Evolutionary conservation across 2,329 filamentous ascomycete species (phyloP), one percentile per base, ranked within the genome.

Genomic region (Boeremia exigua): DNA sequence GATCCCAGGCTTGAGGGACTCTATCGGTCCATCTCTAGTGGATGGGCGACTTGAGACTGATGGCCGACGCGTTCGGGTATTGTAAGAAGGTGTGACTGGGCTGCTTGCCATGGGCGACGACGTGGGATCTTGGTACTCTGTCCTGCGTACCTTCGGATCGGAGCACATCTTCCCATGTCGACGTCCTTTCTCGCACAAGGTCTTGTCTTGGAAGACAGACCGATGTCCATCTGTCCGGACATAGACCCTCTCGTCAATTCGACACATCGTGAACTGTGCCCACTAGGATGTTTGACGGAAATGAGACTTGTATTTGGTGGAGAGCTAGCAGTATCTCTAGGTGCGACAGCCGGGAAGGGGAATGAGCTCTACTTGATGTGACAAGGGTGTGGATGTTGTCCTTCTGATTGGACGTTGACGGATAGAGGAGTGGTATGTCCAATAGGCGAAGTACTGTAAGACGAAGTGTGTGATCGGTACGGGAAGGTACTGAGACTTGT

Each of bases 191-290:
- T 69, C 63, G 47, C 72, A 75, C 7, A 57, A 14, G 33, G 59
- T 58, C n/a, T 59, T 36, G 11, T 70, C 67, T 23, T 71, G 60
- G 37, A 68, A 68, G n/a, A 38, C 63, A 17, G 61, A 58, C 15
- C 61, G 61, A 28, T 61, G 55, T 47, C 72, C 72, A 47, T 72
- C 67, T 23, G 59, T 14, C 19, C 51, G 33, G 53, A 68, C 60
- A 53, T 72, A 72, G 44, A 71, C 43, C n/a, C 62, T 65, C 49
- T 72, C 67, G 32, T 74, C 68, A 29, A 74, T 56, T 34, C 67
- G 61, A 50, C 72, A 75, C 72, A 75, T 75, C 23, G 54, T 61
- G 56, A 46, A 39, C 39, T 50, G 33, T 38, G 48, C 6, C 17
- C 7, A 15, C 11, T 12, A 6, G 7, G 6, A 17, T n/a, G 19